Evolutionary conservation across 1,284 basidiomycete species (phyloP), one percentile per base, ranked within the genome.

Genomic region (Xanthoconium separans): DNA sequence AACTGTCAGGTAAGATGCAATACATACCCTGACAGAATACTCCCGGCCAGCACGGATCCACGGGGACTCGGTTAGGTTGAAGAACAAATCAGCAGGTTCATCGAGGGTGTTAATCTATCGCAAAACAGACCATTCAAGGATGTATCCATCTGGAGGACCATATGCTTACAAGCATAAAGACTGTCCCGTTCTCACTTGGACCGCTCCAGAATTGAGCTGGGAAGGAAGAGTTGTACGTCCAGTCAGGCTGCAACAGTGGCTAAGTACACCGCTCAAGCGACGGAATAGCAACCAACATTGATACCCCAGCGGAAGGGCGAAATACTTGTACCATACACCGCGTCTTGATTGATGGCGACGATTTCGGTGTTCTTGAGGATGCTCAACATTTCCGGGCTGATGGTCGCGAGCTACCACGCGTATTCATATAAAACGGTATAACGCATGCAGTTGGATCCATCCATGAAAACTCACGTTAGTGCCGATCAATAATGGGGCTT

Each of bases 301-400:
- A 79, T 59, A 2, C 85, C 84, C 85, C 85, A 87, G 60, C 82
- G 73, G 73, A 87, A 87, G 7, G 85, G 85, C 16, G 81, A 76
- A 53, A 85, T 75, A 24, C 77, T 76, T 13, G 78, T 81, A 4
- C 84, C 84, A 30, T 82, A 75, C 0, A 82, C 79, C 0, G 79
- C 73, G 63, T 87, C 85, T 63, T 87, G 85, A 60, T 85, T 85
- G 58, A 87, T 85, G 4, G 80, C 85, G 33, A 87, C 77, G 47
- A 87, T 82, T 64, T 87, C 84, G 18, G 69, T 62, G 65, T 87
- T 87, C 63, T 73, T 83, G 47, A 85, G 70, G 58, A 87, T 81
- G n/a, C 70, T 68, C 1, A 87, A 68, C 44, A 78, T 77, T 31
- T 80, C 75, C 27, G 75, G 58, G 15, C 75, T 76, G 44, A 80